These are phyloP conservation scores for Leccinum fuscescens DNA, from an alignment of 1,284 basidiomycete genomes.

Conservation along the genomic window DNA sequence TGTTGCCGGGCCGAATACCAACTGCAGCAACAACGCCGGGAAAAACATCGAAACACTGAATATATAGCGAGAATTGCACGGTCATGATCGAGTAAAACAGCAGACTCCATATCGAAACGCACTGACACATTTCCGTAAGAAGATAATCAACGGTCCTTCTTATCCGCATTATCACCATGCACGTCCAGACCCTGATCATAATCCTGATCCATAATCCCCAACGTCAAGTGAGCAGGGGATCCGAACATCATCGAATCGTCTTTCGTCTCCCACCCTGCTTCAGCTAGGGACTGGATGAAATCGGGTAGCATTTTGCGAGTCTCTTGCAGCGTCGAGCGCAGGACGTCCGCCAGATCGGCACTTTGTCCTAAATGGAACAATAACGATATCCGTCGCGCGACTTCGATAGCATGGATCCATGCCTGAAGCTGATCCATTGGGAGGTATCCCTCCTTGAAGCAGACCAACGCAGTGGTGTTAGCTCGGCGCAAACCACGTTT, in stretches of 20 bases:
- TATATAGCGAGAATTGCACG: background rate
- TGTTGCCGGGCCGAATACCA: background rate
- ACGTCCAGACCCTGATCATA: background rate
- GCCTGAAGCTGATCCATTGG: conserved; percentile 52
- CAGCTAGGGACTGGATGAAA: conserved; percentile 23
- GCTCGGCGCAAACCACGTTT: background rate
- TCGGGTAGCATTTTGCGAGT: conserved; percentile 14
- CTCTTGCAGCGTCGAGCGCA: conserved; percentile 20
- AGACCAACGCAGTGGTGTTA: conserved; percentile 32
- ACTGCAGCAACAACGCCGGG: background rate
- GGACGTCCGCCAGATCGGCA: conserved; percentile 14
- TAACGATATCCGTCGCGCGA: conserved; percentile 8
- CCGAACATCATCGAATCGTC: conserved; percentile 32
- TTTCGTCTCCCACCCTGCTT: conserved; percentile 27
- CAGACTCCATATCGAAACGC: background rate
- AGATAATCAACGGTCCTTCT: conserved; percentile 21
- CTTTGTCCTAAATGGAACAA: background rate
- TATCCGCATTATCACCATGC: conserved; percentile 10
- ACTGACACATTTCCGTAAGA: background rate
- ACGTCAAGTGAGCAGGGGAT: conserved; percentile 25
- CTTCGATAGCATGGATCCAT: conserved; percentile 49
- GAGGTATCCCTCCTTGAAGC: conserved; percentile 49
- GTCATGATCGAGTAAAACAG: background rate
- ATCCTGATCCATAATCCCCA: conserved; percentile 11
- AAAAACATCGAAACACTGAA: background rate